phyloP scores from a whole-genome alignment of 2,329 filamentous ascomycete genomes.

The Pseudogymnoascus sp. region DNA sequence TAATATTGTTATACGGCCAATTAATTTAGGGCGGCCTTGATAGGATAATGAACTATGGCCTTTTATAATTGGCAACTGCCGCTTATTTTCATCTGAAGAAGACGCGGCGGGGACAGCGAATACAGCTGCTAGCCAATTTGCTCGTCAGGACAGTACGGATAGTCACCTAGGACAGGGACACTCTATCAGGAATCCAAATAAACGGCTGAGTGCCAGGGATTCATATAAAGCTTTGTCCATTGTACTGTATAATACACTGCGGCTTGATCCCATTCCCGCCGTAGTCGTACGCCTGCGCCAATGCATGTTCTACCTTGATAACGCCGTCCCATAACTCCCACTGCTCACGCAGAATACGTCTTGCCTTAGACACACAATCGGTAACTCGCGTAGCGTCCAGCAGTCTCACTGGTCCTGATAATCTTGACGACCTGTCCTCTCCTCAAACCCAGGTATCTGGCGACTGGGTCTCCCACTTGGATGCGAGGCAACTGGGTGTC shows the following conservation, averaged over 20 bases:
- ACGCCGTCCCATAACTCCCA: conserved; percentile 10
- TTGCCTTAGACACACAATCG: conserved; percentile 52
- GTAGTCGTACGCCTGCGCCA: conserved; percentile 8
- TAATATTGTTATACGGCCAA: background rate
- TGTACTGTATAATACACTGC: conserved; percentile 9
- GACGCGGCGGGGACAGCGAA: background rate
- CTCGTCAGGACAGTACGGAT: background rate
- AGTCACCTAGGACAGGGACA: background rate
- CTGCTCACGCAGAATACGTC: background rate
- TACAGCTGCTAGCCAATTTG: background rate
- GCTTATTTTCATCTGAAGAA: background rate
- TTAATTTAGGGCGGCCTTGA: background rate
- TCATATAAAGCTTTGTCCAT: background rate
- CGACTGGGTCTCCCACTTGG: conserved; percentile 83
- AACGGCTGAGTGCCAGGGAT: no score
- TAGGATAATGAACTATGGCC: background rate
- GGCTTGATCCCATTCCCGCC: background rate
- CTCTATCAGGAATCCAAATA: background rate
- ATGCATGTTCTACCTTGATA: conserved; percentile 8
- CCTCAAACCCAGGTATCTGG: conserved; percentile 82
- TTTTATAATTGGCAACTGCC: background rate
- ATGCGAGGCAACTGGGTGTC: conserved; percentile 95
- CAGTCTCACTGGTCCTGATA: conserved; percentile 89
- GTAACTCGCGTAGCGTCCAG: conserved; percentile 94
- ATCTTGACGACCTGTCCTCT: conserved; percentile 97